Evolutionary conservation across 495 filamentous ascomycete species (phyloP).

Genomic region (Penicillium daleae): DNA sequence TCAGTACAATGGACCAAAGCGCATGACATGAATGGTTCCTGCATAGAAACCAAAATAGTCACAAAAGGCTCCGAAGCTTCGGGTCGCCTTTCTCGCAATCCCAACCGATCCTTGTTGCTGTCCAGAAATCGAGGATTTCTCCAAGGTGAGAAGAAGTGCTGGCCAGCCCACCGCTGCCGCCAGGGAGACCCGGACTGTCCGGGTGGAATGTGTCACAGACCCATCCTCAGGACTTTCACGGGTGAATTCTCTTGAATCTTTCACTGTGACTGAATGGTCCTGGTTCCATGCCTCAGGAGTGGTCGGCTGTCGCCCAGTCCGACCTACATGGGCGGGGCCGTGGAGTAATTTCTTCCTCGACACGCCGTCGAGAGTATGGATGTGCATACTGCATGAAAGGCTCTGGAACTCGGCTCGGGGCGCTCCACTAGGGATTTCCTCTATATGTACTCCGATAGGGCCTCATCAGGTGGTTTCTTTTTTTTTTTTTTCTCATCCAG

Average conservation of each 20-base stretch:
- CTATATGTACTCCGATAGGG: constrained; percentile 30
- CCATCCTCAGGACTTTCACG: constrained; percentile 23
- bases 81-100: constrained; percentile 1
- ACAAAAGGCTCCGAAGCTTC: constrained; percentile 6
- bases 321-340: constrained; percentile 26
- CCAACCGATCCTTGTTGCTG: constrained; percentile 12
- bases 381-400: constrained; percentile 33
- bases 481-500: constrained; percentile 6
- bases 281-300: constrained; percentile 33
- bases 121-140: not conserved
- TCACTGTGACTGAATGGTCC: constrained; percentile 26
- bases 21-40: not conserved
- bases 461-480: not conserved
- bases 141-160: not conserved
- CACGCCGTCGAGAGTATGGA: constrained; percentile 31
- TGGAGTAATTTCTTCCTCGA: constrained; percentile 28
- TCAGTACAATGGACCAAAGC: constrained; percentile 5
- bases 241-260: constrained; percentile 25
- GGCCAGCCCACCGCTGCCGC: constrained; percentile 21
- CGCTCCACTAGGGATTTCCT: constrained; percentile 9
- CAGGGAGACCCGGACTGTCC: constrained; percentile 20
- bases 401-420: constrained; percentile 22
- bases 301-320: constrained; percentile 27
- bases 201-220: constrained; percentile 36
- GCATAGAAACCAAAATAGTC: constrained; percentile 12